Evolutionary conservation across 768 basidiomycete genomes (phyloP).

Genomic region (Rhodotorula paludigena): DNA sequence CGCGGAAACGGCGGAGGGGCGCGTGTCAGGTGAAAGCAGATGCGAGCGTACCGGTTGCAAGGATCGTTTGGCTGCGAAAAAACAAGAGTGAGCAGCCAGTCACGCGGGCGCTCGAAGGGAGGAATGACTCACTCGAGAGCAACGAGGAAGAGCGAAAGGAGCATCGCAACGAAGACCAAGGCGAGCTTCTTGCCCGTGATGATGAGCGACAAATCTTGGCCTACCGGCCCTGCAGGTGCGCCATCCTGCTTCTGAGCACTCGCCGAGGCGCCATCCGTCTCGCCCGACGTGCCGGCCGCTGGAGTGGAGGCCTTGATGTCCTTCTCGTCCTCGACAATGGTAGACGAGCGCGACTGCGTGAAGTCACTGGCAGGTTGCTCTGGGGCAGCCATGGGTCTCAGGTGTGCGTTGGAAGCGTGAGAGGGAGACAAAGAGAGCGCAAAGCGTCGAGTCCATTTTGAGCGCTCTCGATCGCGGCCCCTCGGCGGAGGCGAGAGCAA

Average conservation of each 20-base stretch:
- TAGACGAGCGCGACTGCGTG: no score
- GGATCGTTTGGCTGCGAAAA: conserved; percentile 44
- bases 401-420: no score
- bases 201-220: background rate
- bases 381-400: no score
- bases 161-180: conserved; percentile 31
- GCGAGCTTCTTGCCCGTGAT: conserved; percentile 30
- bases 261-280: background rate
- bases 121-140: conserved; percentile 27
- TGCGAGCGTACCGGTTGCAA: conserved; percentile 39
- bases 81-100: background rate
- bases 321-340: no score
- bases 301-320: no score
- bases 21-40: background rate
- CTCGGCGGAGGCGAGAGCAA: no score
- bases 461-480: no score
- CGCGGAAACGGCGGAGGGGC: background rate
- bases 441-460: no score
- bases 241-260: background rate
- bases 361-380: no score
- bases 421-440: no score
- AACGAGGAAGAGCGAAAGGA: conserved; percentile 19
- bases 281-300: no score
- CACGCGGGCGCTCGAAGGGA: background rate
- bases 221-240: background rate